Evolutionary conservation across 345 rosid species (phyloP).

Genomic region (Isatis tinctoria): DNA sequence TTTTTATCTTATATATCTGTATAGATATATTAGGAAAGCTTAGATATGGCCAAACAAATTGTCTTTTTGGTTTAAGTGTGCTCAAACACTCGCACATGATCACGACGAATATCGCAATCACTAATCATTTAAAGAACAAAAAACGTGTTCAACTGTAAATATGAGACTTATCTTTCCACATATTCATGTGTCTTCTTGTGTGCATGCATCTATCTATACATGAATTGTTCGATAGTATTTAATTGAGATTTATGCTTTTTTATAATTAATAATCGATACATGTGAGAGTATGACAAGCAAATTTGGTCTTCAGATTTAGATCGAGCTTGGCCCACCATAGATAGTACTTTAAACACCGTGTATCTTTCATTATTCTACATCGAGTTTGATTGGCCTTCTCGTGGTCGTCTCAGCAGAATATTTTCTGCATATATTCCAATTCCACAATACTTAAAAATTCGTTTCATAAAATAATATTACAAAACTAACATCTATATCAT

Average conservation of each 20-base stretch:
- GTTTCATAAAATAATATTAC: not conserved
- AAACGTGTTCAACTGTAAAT: not conserved
- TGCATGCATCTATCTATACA: slow-evolving; percentile 26
- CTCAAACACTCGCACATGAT: slow-evolving; percentile 7
- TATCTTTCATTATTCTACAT: slow-evolving; percentile 11
- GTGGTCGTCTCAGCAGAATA: slow-evolving; percentile 21
- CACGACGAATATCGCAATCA: slow-evolving; percentile 27
- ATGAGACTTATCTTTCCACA: slow-evolving; percentile 19
- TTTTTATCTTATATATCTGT: not conserved
- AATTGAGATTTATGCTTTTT: not conserved
- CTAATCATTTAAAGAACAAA: slow-evolving; percentile 19
- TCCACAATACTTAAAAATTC: not conserved
- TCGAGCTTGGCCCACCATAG: slow-evolving; percentile 30
- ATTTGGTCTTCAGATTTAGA: slow-evolving; percentile 13
- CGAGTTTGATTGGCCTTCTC: slow-evolving; percentile 14
- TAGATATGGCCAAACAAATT: not conserved
- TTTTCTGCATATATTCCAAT: slow-evolving; percentile 14
- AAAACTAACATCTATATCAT: no score
- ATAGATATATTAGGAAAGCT: not conserved
- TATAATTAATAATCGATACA: not conserved
- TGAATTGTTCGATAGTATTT: not conserved
- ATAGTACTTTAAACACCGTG: slow-evolving; percentile 17
- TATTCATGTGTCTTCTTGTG: not conserved
- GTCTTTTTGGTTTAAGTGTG: not conserved
- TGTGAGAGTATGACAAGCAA: slow-evolving; percentile 28